phyloP scores from a whole-genome alignment of 148 eudicot genomes.

The Limonium bicolor region DNA sequence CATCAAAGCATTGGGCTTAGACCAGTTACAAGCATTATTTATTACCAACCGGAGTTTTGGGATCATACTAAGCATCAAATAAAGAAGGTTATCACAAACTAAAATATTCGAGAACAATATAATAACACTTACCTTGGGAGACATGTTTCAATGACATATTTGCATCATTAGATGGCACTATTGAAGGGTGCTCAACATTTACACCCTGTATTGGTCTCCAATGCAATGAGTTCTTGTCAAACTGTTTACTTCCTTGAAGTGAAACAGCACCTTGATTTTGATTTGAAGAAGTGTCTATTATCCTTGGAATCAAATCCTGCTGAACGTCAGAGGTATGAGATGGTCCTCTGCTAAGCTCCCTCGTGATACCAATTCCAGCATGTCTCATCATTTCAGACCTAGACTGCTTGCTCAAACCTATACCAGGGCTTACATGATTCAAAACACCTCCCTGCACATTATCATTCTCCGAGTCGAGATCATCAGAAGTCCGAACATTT shows the following conservation, averaged over 20 bases:
- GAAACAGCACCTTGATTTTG: conserved; percentile 22
- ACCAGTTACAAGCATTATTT: conserved; percentile 13
- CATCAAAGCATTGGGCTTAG: conserved; percentile 14
- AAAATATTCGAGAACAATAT: background rate
- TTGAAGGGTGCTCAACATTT: conserved; percentile 23
- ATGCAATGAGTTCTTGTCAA: conserved; percentile 24
- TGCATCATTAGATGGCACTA: conserved; percentile 24
- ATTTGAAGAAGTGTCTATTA: conserved; percentile 25
- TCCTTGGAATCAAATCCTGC: conserved; percentile 22
- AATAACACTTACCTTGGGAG: conserved; percentile 18
- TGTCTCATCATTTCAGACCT: conserved; percentile 38
- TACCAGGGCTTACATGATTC: conserved; percentile 12
- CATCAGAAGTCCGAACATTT: conserved; percentile 18
- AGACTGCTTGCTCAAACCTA: conserved; percentile 28
- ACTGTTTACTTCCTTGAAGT: conserved; percentile 24
- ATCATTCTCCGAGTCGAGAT: conserved; percentile 21
- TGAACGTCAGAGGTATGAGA: conserved; percentile 16
- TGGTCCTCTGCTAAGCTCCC: conserved; percentile 21
- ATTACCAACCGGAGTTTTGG: conserved; percentile 17
- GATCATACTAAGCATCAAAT: conserved; percentile 17
- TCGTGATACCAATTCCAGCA: conserved; percentile 25
- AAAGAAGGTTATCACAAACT: conserved; percentile 2
- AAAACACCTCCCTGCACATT: conserved; percentile 14
- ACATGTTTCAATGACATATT: conserved; percentile 16
- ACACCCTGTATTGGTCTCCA: conserved; percentile 33